A percentile compares a stretch with the other conserved stretches of the same genome.
These are phyloP conservation scores for Pseudocercospora fijiensis DNA, from an alignment of 2,329 filamentous ascomycete genomes.

Conservation along the genomic window DNA sequence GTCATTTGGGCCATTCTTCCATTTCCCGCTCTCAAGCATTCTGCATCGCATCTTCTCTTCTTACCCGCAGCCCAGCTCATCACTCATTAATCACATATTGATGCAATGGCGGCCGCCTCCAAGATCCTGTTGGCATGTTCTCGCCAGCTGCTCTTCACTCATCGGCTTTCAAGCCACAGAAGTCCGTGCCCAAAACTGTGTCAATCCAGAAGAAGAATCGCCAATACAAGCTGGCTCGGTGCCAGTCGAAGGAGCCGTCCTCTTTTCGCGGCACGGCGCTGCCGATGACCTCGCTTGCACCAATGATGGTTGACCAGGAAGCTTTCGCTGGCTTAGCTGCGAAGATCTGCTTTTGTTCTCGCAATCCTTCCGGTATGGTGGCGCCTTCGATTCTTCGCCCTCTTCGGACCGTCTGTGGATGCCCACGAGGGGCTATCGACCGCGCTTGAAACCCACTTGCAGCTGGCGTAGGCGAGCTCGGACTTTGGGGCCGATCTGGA, in stretches of 20 bases:
- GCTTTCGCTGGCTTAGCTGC: slow-evolving; percentile 46
- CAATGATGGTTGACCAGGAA: slow-evolving; percentile 41
- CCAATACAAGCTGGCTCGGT: slow-evolving; percentile 61
- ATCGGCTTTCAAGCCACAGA: slow-evolving; percentile 59
- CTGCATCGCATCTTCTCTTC: not conserved
- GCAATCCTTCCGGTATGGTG: slow-evolving; percentile 43
- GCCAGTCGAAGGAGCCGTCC: slow-evolving; percentile 74
- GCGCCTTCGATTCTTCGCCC: slow-evolving; percentile 39
- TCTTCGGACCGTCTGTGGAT: slow-evolving; percentile 23
- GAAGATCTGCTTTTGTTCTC: slow-evolving; percentile 44
- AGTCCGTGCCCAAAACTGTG: slow-evolving; percentile 56
- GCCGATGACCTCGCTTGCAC: slow-evolving; percentile 63
- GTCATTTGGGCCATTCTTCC: not conserved
- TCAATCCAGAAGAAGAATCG: slow-evolving; percentile 60
- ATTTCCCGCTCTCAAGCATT: not conserved
- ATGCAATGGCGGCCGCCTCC: not conserved
- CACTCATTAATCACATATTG: not conserved
- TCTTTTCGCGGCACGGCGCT: slow-evolving; percentile 72
- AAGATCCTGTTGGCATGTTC: not conserved
- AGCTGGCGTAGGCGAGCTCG: slow-evolving; percentile 11
- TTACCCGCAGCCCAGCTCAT: not conserved
- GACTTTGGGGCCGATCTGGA: slow-evolving; percentile 1
- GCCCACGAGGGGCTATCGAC: not conserved
- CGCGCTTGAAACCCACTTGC: slow-evolving; percentile 12
- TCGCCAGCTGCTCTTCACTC: slow-evolving; percentile 6